Conservation (phyloP, 345 rosid species). For the Theobroma cacao region DNA sequence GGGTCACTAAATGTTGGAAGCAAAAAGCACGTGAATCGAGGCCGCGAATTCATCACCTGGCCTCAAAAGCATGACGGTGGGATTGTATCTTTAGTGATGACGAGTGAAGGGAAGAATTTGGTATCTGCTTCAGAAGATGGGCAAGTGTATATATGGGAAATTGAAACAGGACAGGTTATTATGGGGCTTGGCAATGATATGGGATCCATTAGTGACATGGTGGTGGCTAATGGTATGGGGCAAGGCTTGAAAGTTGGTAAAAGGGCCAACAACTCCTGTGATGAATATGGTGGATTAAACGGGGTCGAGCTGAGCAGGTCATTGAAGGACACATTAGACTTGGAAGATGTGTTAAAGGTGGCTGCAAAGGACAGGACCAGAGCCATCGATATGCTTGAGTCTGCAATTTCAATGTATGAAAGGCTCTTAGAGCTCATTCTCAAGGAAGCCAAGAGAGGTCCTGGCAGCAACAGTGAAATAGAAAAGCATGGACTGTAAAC, state of each 20-base stretch:
- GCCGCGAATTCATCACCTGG: conserved; percentile 12
- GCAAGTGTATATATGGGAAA: conserved; percentile 30
- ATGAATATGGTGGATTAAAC: conserved; percentile 7
- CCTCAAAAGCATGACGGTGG: conserved; percentile 26
- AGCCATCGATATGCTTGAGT: conserved; percentile 41
- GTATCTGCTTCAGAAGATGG: conserved; percentile 51
- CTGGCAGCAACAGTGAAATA: not conserved
- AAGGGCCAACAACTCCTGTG: not conserved
- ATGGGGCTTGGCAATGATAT: conserved; percentile 20
- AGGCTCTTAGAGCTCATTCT: conserved; percentile 38
- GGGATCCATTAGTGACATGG: conserved; percentile 31
- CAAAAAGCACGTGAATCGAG: not conserved
- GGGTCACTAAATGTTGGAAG: conserved; percentile 16
- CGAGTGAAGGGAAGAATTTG: conserved; percentile 32
- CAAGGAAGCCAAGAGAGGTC: conserved; percentile 31
- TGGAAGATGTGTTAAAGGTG: conserved; percentile 27
- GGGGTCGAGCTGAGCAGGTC: conserved; percentile 18
- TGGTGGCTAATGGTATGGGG: conserved; percentile 22
- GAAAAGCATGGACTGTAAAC: not conserved
- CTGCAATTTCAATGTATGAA: conserved; percentile 38
- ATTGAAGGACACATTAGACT: conserved; percentile 8
- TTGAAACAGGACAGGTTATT: conserved; percentile 20
- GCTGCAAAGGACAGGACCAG: conserved; percentile 26
- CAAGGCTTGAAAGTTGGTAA: not conserved
- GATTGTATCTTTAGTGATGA: conserved; percentile 28